Evolutionary conservation across 371 early-diverging fungal genomes (phyloP).

Genomic region (Nematocida sp.): DNA sequence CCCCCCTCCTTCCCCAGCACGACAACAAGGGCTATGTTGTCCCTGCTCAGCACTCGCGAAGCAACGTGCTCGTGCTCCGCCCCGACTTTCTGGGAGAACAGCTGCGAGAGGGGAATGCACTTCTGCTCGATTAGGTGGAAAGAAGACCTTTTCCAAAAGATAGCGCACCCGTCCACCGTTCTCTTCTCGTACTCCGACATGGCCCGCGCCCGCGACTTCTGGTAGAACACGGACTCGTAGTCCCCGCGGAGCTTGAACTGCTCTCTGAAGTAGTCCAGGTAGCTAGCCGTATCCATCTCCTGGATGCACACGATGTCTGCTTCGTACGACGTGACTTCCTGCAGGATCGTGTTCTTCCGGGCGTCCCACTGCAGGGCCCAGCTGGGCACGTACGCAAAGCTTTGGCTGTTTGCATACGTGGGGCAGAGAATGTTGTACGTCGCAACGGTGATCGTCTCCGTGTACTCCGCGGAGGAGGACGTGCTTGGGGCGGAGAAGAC

Average conservation of each 20-base stretch:
- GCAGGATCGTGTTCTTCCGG: constrained; percentile 77
- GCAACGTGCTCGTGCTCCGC: constrained; percentile 80
- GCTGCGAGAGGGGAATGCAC: constrained; percentile 80
- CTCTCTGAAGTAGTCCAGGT: constrained; percentile 74
- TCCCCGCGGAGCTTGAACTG: constrained; percentile 56
- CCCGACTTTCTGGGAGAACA: constrained; percentile 75
- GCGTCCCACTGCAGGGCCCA: constrained; percentile 89
- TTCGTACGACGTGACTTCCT: constrained; percentile 75
- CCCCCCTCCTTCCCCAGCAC: constrained; percentile 70
- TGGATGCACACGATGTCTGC: constrained; percentile 89
- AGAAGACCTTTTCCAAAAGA: constrained; percentile 75
- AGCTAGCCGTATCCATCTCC: constrained; percentile 66
- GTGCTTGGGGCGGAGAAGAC: constrained; percentile 68
- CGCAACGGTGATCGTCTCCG: constrained; percentile 73
- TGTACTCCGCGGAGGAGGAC: constrained; percentile 12
- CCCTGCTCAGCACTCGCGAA: constrained; percentile 79
- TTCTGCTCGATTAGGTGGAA: constrained; percentile 72
- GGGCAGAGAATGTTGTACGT: constrained; percentile 87
- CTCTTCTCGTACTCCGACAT: constrained; percentile 79
- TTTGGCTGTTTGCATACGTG: constrained; percentile 75
- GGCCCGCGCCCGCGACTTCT: constrained; percentile 80
- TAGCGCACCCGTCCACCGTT: constrained; percentile 90
- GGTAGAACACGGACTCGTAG: constrained; percentile 83
- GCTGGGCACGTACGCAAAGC: constrained; percentile 85
- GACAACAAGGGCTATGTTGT: constrained; percentile 81